Evolutionary conservation across 208 protist genomes (phyloP).

Genomic region (Leishmania gerbilli): DNA sequence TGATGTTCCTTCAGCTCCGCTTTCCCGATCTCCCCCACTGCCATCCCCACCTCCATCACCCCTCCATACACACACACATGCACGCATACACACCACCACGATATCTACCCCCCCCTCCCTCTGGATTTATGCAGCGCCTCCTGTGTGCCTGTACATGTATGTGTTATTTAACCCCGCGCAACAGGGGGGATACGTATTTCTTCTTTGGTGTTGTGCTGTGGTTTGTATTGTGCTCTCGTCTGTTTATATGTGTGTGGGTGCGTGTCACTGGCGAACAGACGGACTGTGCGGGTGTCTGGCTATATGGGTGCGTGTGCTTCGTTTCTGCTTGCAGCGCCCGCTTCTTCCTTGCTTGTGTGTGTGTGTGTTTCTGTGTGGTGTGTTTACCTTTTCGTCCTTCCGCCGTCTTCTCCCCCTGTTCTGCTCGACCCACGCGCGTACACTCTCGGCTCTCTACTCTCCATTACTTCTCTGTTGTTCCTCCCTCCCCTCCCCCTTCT

Average conservation of each 20-base stretch:
- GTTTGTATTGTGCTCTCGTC: neutral
- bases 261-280: neutral
- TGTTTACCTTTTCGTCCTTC: constrained; percentile 14
- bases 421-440: constrained; percentile 12
- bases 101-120: neutral
- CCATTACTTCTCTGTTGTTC: neutral
- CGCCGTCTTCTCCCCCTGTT: constrained; percentile 2
- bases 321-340: neutral
- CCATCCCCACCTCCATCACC: neutral
- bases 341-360: neutral
- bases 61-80: neutral
- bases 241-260: neutral
- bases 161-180: neutral
- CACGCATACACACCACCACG: neutral
- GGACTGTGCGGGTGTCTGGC: neutral
- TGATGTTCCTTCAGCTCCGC: neutral
- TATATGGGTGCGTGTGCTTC: constrained; percentile 2
- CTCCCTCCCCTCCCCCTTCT: neutral
- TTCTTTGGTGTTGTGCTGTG: too few relatives aligned
- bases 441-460: constrained; percentile 3
- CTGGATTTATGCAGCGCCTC: neutral
- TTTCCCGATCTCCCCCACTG: neutral
- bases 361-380: neutral
- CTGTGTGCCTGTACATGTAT: neutral
- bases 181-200: neutral